Percentiles rank a stretch among this genome's conserved stretches.
These are phyloP conservation scores for Viola pubescens DNA, from an alignment of 441 rosid genomes.

Conservation along the genomic window DNA sequence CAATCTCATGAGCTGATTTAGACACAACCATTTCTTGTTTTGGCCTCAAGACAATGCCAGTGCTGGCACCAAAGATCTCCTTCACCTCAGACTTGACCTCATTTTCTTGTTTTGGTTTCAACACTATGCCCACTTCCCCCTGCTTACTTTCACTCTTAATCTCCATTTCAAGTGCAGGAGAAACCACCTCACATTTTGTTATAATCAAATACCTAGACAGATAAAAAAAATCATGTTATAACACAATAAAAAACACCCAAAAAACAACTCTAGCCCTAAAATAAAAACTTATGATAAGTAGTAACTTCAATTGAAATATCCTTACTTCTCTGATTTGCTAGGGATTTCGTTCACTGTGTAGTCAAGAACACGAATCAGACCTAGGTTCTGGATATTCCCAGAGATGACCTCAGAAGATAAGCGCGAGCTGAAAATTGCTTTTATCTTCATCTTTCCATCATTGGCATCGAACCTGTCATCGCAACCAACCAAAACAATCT, in stretches of 20 bases:
- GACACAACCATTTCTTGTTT: conserved; percentile 49
- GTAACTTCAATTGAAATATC: background rate
- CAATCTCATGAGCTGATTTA: conserved; percentile 87
- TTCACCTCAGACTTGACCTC: conserved; percentile 22
- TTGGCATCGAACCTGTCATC: conserved; percentile 56
- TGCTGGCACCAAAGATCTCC: conserved; percentile 4
- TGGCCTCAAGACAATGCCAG: conserved; percentile 50
- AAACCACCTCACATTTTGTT: conserved; percentile 62
- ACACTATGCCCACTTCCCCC: conserved; percentile 20
- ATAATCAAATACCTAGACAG: conserved; percentile 55
- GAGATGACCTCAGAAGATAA: conserved; percentile 51
- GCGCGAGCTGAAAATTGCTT: conserved; percentile 58
- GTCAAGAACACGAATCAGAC: conserved; percentile 59
- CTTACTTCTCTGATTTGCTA: conserved; percentile 68
- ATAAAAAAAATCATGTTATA: background rate
- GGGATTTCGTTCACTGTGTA: conserved; percentile 79
- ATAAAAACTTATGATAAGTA: background rate
- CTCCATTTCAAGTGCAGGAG: conserved; percentile 60
- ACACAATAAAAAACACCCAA: background rate
- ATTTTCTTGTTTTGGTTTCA: conserved; percentile 39
- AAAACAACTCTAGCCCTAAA: background rate
- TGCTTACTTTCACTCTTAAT: conserved; percentile 27
- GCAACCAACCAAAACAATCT: background rate
- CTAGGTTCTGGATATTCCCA: conserved; percentile 60
- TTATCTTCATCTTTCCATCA: conserved; percentile 60